phyloP scores from a whole-genome alignment of 306 rosid genomes.

The Ziziphus jujuba region DNA sequence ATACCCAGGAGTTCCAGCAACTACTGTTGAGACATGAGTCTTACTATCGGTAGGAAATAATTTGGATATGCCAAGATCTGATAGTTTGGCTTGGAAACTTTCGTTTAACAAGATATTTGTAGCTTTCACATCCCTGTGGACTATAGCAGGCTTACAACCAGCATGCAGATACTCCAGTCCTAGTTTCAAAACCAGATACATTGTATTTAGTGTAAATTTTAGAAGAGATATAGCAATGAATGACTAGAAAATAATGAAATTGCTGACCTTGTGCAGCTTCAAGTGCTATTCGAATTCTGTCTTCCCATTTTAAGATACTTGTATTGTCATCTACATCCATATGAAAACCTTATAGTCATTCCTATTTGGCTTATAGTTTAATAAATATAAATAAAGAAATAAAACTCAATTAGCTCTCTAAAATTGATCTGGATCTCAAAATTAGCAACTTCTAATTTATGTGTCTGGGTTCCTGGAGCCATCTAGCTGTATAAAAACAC shows the following conservation, averaged over 20 bases:
- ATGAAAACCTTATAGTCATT: neutral
- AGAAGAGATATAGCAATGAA: neutral
- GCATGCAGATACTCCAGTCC: slow-evolving; percentile 50
- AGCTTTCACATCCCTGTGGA: slow-evolving; percentile 19
- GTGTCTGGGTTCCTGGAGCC: no score
- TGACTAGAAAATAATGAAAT: no score
- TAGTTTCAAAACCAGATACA: neutral
- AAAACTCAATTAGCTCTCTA: neutral
- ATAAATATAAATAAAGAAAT: no score
- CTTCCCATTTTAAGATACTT: slow-evolving; percentile 42
- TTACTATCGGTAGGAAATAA: neutral
- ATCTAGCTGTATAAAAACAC: no score
- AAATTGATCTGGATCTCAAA: neutral
- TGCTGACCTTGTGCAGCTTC: slow-evolving; percentile 51
- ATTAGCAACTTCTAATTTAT: no score
- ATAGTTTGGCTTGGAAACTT: slow-evolving; percentile 7
- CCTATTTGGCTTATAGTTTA: neutral
- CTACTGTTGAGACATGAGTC: neutral
- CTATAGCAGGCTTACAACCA: slow-evolving; percentile 35
- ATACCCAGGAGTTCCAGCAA: slow-evolving; percentile 20
- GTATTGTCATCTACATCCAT: neutral
- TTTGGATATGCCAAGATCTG: slow-evolving; percentile 22
- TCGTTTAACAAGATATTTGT: slow-evolving; percentile 19
- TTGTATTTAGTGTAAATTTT: no score
- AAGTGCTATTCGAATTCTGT: slow-evolving; percentile 44